phyloP scores from a whole-genome alignment of 352 stramenopile genomes.

The Phytophthora kernoviae region DNA sequence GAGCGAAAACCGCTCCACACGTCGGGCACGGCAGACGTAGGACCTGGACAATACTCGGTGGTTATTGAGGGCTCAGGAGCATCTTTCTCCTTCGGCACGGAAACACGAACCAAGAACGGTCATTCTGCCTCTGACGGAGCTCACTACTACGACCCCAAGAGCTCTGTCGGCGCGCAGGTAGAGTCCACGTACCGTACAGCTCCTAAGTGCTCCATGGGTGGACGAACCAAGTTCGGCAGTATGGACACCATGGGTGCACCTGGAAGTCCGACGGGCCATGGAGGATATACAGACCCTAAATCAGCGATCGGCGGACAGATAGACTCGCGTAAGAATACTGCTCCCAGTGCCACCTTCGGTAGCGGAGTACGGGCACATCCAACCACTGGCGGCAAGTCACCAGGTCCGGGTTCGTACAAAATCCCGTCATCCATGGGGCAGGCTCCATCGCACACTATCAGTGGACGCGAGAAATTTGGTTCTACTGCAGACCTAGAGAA shows the following conservation, averaged over 20 bases:
- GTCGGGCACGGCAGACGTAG: slow-evolving; percentile 56
- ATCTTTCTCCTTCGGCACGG: too few relatives aligned
- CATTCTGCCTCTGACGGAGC: too few relatives aligned
- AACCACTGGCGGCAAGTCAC: slow-evolving; percentile 57
- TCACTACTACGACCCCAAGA: too few relatives aligned
- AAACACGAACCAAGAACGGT: too few relatives aligned
- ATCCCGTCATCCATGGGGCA: slow-evolving; percentile 71
- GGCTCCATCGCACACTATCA: slow-evolving; percentile 70
- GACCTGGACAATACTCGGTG: slow-evolving; percentile 22
- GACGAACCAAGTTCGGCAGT: too few relatives aligned
- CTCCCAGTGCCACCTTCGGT: slow-evolving; percentile 66
- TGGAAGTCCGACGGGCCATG: slow-evolving; percentile 35
- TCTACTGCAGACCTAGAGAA: slow-evolving; percentile 60
- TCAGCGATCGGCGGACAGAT: slow-evolving; percentile 56
- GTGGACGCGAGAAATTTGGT: slow-evolving; percentile 79
- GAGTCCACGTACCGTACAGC: too few relatives aligned
- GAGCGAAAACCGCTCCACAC: slow-evolving; percentile 66
- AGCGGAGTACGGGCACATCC: slow-evolving; percentile 59
- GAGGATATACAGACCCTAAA: slow-evolving; percentile 3
- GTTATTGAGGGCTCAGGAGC: too few relatives aligned
- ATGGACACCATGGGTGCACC: slow-evolving; percentile 1
- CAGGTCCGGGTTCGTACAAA: slow-evolving; percentile 66
- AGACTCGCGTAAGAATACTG: slow-evolving; percentile 75
- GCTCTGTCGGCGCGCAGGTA: too few relatives aligned
- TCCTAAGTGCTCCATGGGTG: too few relatives aligned